Evolutionary conservation across 2,329 filamentous ascomycete genomes (phyloP), one percentile per base, ranked within the genome.

Genomic region (Raffaelea albimanens): DNA sequence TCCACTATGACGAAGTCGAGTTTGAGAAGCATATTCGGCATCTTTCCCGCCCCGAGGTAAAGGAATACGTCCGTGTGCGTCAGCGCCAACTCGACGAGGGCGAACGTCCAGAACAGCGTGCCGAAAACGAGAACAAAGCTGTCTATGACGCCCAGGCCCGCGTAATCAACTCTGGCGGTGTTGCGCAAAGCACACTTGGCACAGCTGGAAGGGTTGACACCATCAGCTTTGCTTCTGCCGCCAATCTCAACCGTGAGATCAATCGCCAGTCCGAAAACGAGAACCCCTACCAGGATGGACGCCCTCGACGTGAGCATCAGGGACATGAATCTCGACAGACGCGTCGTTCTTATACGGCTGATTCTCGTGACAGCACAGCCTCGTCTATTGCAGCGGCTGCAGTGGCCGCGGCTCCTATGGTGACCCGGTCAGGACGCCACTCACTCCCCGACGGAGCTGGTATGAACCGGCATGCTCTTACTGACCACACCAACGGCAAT

Each of bases 31-130:
- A 82, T 43, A 64, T 83, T 0, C 59, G 65, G n/a, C 55, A 62
- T 1, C 61, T 82, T 1, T 69, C 61, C 4, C 64, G 78, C 10
- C 65, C 68, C 2, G 78, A 83, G 53, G 67, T 83, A 43, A 82
- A 82, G 58, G 78, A 83, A 55, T 83, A 82, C 53, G 76, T 75
- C 44, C 76, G 78, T 18, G 70, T 83, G 36, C 74, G 79, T 4
- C 77, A 82, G 56, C 68, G 63, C 41, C 77, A 82, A 53, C 61
- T 80, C 1, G 76, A 81, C 42, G 62, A 64, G 5, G 73, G 71
- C 21, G 79, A 82, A 59, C 59, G 57, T 0, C 58, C 67, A 0
- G 68, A 70, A 1, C 68, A 79, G 2, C 68, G 70, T 18, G 56
- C 61, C 4, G 59, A 61, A 1, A 81, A 82, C 53, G 75, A 78